Conservation (phyloP, 2,329 filamentous ascomycete genomes). For the Colletotrichum sp. region DNA sequence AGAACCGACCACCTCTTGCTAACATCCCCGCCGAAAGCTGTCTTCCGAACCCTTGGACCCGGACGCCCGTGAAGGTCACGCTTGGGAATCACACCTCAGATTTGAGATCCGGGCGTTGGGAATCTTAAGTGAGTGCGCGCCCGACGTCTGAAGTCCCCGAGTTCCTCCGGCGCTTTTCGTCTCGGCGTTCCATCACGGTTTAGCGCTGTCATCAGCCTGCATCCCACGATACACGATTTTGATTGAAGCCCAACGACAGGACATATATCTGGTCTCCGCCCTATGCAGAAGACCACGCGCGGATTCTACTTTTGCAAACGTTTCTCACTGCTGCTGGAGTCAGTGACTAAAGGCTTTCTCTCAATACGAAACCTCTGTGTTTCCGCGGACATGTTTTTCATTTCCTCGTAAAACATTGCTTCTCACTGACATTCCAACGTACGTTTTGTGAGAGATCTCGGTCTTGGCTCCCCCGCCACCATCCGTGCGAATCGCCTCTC, state of each 20-base stretch:
- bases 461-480: not conserved
- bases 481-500: not conserved
- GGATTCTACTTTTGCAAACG: not conserved
- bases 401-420: not conserved
- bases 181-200: not conserved
- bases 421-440: not conserved
- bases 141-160: not conserved
- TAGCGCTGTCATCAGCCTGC: not conserved
- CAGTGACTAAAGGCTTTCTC: not conserved
- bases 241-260: not conserved
- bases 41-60: not conserved
- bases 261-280: not conserved
- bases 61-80: not conserved
- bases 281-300: not conserved
- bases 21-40: not conserved
- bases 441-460: not conserved
- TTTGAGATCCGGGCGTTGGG: not conserved
- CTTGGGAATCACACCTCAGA: not conserved
- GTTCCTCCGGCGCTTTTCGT: constrained; percentile 6
- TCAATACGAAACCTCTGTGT: not conserved
- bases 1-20: not conserved
- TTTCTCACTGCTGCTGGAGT: not conserved
- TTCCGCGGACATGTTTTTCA: not conserved
- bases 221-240: not conserved
- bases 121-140: not conserved